Conservation (phyloP, 2,329 filamentous ascomycete species). For the Phyllosticta citribraziliensis region DNA sequence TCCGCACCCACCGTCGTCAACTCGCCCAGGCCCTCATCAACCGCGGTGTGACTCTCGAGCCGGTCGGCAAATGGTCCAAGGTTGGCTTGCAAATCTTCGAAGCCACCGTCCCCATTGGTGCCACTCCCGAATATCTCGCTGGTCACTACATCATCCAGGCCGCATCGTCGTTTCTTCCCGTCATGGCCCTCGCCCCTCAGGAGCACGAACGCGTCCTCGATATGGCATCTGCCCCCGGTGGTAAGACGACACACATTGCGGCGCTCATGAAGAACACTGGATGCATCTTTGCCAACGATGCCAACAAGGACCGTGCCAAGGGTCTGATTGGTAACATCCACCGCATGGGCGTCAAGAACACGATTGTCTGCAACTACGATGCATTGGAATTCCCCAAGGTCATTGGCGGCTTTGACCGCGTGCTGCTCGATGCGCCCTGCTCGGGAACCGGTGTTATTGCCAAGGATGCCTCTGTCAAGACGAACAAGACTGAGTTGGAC, state of each 20-base stretch:
- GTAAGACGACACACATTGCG: conserved; percentile 94
- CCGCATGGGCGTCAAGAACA: conserved; percentile 85
- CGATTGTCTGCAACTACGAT: conserved; percentile 91
- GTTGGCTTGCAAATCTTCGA: conserved; percentile 96
- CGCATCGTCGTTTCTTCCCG: conserved; percentile 89
- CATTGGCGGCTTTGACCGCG: conserved; percentile 91
- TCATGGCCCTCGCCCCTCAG: conserved; percentile 93
- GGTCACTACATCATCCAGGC: conserved; percentile 98
- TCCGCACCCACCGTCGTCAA: conserved; percentile 66
- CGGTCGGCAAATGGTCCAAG: conserved; percentile 97
- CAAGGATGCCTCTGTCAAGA: conserved; percentile 95
- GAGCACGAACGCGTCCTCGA: conserved; percentile 86
- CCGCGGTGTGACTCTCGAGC: conserved; percentile 89
- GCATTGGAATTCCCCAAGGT: conserved; percentile 88
- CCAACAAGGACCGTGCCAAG: conserved; percentile 85
- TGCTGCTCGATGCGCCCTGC: conserved; percentile 89
- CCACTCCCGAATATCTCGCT: conserved; percentile 92
- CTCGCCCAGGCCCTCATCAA: conserved; percentile 92
- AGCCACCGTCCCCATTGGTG: conserved; percentile 75
- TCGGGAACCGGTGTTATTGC: conserved; percentile 95
- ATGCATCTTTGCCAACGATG: conserved; percentile 91
- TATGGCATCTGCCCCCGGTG: conserved; percentile 90
- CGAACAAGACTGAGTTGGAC: conserved; percentile 92
- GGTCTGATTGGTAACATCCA: conserved; percentile 98
- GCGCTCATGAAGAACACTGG: conserved; percentile 97